Evolutionary conservation across 805 yeast genomes (phyloP).

Genomic region (Yarrowia yakushimensis): DNA sequence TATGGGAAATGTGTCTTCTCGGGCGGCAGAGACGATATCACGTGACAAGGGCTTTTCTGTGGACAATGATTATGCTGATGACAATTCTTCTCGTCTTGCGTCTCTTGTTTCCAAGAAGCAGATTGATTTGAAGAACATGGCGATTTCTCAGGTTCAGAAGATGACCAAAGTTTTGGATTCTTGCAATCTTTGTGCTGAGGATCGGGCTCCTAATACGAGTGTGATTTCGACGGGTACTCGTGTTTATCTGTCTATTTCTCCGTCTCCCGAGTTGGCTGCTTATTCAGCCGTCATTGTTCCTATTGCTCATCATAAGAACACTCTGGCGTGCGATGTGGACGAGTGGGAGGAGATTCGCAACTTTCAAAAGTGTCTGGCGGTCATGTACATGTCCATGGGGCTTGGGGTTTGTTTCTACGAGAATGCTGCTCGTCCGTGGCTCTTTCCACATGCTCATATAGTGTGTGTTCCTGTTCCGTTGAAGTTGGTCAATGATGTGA

Average conservation of each 20-base stretch:
- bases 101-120: constrained; percentile 35
- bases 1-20: constrained; percentile 31
- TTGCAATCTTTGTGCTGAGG: constrained; percentile 42
- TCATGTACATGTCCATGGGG: constrained; percentile 41
- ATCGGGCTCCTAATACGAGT: constrained; percentile 31
- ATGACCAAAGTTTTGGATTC: constrained; percentile 37
- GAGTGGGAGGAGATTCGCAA: constrained; percentile 46
- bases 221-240: constrained; percentile 40
- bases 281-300: constrained; percentile 45
- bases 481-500: constrained; percentile 36
- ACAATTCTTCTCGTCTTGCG: constrained; percentile 42
- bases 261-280: constrained; percentile 42
- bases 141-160: constrained; percentile 34
- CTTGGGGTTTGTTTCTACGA: constrained; percentile 48
- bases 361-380: constrained; percentile 44
- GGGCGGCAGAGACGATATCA: constrained; percentile 39
- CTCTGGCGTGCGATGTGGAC: constrained; percentile 43
- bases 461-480: constrained; percentile 46
- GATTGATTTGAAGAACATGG: constrained; percentile 36
- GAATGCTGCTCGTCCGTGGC: constrained; percentile 37
- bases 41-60: constrained; percentile 40
- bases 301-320: constrained; percentile 41
- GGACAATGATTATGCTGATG: constrained; percentile 47
- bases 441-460: constrained; percentile 42
- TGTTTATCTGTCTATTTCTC: constrained; percentile 42